These are phyloP conservation scores for Uronychia setigera DNA, from an alignment of 73 alveolate genomes.

Conservation along the genomic window DNA sequence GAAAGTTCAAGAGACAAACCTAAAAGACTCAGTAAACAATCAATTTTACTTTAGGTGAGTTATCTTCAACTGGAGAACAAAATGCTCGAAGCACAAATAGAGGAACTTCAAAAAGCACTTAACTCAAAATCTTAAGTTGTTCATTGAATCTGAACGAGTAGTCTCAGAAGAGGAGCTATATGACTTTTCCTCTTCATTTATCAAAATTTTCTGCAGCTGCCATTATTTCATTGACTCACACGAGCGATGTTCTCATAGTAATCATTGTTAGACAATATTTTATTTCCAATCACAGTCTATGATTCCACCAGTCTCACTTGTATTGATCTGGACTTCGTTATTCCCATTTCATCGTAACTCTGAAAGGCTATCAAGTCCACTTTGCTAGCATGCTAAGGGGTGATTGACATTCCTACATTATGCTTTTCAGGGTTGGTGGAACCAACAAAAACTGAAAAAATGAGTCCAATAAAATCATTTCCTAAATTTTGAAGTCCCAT, in stretches of 20 bases:
- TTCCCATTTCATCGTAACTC: background rate
- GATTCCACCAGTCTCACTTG: background rate
- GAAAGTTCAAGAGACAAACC: background rate
- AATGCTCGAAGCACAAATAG: too few species aligned
- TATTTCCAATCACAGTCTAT: background rate
- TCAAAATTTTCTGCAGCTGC: background rate
- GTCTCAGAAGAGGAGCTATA: too few species aligned
- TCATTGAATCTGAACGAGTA: too few species aligned
- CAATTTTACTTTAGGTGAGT: background rate
- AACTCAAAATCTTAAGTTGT: too few species aligned
- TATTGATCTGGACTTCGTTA: background rate
- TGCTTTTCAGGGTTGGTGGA: background rate
- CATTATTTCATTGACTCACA: background rate
- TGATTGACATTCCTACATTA: background rate
- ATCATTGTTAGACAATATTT: background rate
- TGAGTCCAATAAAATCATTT: slow-evolving; percentile 53
- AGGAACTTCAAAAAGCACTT: too few species aligned
- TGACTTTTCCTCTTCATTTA: background rate
- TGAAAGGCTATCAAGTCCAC: slow-evolving; percentile 33
- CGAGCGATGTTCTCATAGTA: background rate
- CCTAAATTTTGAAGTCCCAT: slow-evolving; percentile 50
- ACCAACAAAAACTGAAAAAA: slow-evolving; percentile 52
- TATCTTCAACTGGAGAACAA: background rate
- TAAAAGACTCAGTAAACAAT: background rate
- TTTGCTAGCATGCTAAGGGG: slow-evolving; percentile 9